Evolutionary conservation across 2,329 filamentous ascomycete genomes (phyloP), one percentile per base, ranked within the genome.

Genomic region (Fusarium brevicatenulatum): DNA sequence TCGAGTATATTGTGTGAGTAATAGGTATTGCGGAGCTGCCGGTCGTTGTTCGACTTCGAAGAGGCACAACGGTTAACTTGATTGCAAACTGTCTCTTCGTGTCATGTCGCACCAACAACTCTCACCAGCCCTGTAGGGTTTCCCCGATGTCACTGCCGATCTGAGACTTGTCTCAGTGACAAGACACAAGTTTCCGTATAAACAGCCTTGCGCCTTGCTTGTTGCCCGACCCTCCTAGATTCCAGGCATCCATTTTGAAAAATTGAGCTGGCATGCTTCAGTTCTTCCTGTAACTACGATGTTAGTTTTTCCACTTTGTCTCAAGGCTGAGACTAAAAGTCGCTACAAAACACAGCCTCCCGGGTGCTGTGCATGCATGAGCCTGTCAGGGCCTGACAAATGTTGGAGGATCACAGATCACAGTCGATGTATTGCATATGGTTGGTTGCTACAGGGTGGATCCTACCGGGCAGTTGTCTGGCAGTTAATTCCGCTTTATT

Each of bases 61-160:
- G 63, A 63, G 57, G 67, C 64, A 70, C 70, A 56, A 42, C 66
- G 53, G 47, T 40, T 56, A 40, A 47, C 47, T 42, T 53, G 53
- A 57, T 54, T 59, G 40, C 23, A 32, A 55, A 44, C 58, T 40
- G 37, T 64, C 36, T 44, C 39, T 37, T 36, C 25, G 39, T 36
- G 57, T 44, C 39, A 36, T 43, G 44, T 53, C 36, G 55, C 43
- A 61, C 54, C 54, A 44, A 40, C 30, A 32, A 47, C 44, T 59
- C 49, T 66, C 65, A 50, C 76, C 75, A 77, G 75, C 75, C 75
- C 71, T 77, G 76, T 74, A 74, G 59, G 75, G 75, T 68, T 68
- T 60, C 60, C 56, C 52, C 63, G 60, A 77, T 73, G 75, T 77
- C 75, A 77, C 75, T 50, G 54, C 52, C 63, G 49, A 63, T 64